phyloP scores from a whole-genome alignment of 2,329 filamentous ascomycete species.

The Escovopsis sp. region DNA sequence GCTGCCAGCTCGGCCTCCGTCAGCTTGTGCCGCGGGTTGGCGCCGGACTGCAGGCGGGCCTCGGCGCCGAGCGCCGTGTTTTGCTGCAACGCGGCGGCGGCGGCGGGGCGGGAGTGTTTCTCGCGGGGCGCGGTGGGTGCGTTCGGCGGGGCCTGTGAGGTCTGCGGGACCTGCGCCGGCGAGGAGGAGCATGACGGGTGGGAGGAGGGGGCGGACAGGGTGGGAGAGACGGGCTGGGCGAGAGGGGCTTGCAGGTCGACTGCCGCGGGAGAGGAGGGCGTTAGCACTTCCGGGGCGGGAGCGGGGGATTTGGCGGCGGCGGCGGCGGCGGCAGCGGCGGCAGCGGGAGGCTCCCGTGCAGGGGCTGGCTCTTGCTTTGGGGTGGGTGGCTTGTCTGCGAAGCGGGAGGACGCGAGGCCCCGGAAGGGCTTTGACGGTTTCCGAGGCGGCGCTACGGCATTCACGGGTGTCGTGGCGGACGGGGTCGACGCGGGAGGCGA shows the following conservation, averaged over 20 bases:
- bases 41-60: slow-evolving; percentile 35
- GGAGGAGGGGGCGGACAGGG: too few species aligned
- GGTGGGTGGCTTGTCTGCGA: slow-evolving; percentile 16
- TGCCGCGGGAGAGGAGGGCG: slow-evolving; percentile 3
- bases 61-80: slow-evolving; percentile 21
- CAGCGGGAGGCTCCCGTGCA: slow-evolving; percentile 4
- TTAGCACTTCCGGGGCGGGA: slow-evolving; percentile 1
- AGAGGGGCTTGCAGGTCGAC: too few species aligned
- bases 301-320: slow-evolving; percentile 8
- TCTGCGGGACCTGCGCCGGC: too few species aligned
- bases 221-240: too few species aligned
- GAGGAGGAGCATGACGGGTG: too few species aligned
- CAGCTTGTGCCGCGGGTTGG: slow-evolving; percentile 43
- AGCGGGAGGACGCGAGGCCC: slow-evolving; percentile 18
- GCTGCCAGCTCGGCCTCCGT: slow-evolving; percentile 42
- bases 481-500: slow-evolving; percentile 6
- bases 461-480: slow-evolving; percentile 3
- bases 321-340: slow-evolving; percentile 5
- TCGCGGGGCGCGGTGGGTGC: slow-evolving; percentile 17
- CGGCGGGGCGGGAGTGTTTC: slow-evolving; percentile 9
- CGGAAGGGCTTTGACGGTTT: slow-evolving; percentile 8
- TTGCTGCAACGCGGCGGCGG: too few species aligned
- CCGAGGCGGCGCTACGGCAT: slow-evolving; percentile 5
- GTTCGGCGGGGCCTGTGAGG: slow-evolving; percentile 16
- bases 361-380: slow-evolving; percentile 5